Base-by-base conservation (phyloP, 768 basidiomycete species). In the Dendrothele bispora region DNA sequence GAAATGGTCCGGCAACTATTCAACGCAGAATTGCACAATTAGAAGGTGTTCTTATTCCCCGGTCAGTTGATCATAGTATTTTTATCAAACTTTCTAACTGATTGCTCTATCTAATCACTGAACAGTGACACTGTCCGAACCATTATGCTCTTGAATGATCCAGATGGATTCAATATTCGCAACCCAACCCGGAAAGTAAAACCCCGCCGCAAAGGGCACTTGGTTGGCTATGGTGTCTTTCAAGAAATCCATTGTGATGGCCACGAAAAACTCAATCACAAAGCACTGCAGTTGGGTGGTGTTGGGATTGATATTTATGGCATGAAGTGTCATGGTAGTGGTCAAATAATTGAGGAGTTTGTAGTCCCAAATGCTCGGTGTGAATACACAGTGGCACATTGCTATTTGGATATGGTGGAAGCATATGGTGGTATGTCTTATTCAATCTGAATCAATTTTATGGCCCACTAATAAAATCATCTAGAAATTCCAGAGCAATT, bases 231-330 rank as follows among this genome's bases (percentile, higher is more conserved):
- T 7, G 49, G 52, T 2, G 27, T 49, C 15, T 50, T 52, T 22
- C 52, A 54, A 27, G 39, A 50, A 27, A 21, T 52, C n/a, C 48
- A 54, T 20, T 25, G 22, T 6, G 52, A 54, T 27, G 52, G 49
- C 5, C 52, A 53, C 37, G 52, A 50, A 22, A 54, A 50, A 22
- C 43, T 54, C 7, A 26, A 7, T 7, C 22, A 15, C 7, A 32
- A 50, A 28, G 49, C 52, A 5, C 39, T 54, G 12, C 22, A 34
- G 15, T 48, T 52, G 51, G 51, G 49, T 18, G 25, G 21, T 2
- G 48, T 50, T n/a, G 30, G 51, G 15, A 28, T 54, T 20, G 40
- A 50, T 8, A 54, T 54, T 14, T 54, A 54, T 50, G 43, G 32
- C 4, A 28, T 39, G 29, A 18, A 43, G 12, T 50, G 46, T 20